These are phyloP conservation scores for Lachancea thermotolerans DNA, from an alignment of 805 yeast species.

Conservation along the genomic window DNA sequence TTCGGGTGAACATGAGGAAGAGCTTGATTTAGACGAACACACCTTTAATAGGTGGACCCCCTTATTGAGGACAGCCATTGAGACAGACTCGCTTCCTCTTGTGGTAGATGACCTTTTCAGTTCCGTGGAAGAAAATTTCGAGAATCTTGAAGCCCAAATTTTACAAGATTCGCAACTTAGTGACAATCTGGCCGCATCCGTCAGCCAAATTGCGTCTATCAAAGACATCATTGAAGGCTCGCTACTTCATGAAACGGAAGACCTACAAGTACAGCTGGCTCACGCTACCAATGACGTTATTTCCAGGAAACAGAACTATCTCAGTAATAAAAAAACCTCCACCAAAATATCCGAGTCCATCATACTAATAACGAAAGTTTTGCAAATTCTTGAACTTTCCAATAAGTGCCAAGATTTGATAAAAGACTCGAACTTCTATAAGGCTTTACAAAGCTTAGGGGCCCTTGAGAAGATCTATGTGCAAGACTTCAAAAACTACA, in stretches of 20 bases:
- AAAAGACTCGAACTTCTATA: slow-evolving; percentile 66
- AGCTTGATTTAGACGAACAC: slow-evolving; percentile 24
- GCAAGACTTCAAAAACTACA: slow-evolving; percentile 64
- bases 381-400: slow-evolving; percentile 78
- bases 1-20: slow-evolving; percentile 12
- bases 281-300: slow-evolving; percentile 62
- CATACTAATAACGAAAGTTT: slow-evolving; percentile 59
- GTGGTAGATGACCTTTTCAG: slow-evolving; percentile 25
- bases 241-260: slow-evolving; percentile 42
- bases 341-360: slow-evolving; percentile 66
- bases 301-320: slow-evolving; percentile 50
- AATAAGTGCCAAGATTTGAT: slow-evolving; percentile 80
- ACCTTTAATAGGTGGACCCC: slow-evolving; percentile 31
- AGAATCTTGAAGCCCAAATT: slow-evolving; percentile 27
- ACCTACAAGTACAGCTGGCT: slow-evolving; percentile 51
- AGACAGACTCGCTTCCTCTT: slow-evolving; percentile 18
- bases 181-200: slow-evolving; percentile 39
- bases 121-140: slow-evolving; percentile 31
- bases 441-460: slow-evolving; percentile 77
- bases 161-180: slow-evolving; percentile 31
- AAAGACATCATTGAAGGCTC: slow-evolving; percentile 51
- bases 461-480: slow-evolving; percentile 63
- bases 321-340: slow-evolving; percentile 57
- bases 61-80: slow-evolving; percentile 24
- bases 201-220: slow-evolving; percentile 56